A percentile compares a stretch with the other conserved stretches of the same genome.
These are phyloP conservation scores for Zygoascus meyerae DNA, from an alignment of 1,139 yeast genomes.

Conservation along the genomic window DNA sequence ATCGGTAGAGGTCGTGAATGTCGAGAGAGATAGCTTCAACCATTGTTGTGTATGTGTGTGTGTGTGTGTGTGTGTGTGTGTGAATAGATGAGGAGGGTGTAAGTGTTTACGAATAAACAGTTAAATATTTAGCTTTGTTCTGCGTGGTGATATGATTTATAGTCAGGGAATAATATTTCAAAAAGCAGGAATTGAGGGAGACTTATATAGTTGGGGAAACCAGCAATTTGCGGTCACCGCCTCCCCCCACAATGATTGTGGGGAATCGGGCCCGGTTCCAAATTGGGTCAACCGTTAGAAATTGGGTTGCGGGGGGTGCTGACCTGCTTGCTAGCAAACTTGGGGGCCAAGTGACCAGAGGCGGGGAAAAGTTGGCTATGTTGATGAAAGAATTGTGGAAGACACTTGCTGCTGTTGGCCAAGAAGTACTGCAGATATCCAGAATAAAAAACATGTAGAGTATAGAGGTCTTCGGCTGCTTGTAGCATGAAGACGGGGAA, in stretches of 20 bases:
- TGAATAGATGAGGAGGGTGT: conserved; percentile 4
- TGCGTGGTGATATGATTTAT: neutral
- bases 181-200: conserved; percentile 1
- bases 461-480: no score
- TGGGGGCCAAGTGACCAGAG: no score
- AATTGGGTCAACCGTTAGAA: neutral
- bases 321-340: no score
- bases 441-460: no score
- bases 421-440: no score
- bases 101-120: neutral
- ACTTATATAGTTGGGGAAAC: conserved; percentile 1
- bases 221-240: conserved; percentile 1
- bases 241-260: conserved; percentile 6
- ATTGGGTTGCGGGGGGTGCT: no score
- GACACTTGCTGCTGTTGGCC: no score
- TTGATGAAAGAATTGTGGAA: no score
- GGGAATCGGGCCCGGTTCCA: conserved; percentile 11
- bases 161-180: neutral
- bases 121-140: neutral
- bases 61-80: neutral
- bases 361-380: no score
- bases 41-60: conserved; percentile 11
- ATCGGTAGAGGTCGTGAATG: conserved; percentile 17
- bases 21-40: conserved; percentile 16
- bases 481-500: no score